Evolutionary conservation across 176 grass and related monocot genomes (phyloP), one percentile per base, ranked within the genome.

Genomic region (Chrysopogon serrulatus): DNA sequence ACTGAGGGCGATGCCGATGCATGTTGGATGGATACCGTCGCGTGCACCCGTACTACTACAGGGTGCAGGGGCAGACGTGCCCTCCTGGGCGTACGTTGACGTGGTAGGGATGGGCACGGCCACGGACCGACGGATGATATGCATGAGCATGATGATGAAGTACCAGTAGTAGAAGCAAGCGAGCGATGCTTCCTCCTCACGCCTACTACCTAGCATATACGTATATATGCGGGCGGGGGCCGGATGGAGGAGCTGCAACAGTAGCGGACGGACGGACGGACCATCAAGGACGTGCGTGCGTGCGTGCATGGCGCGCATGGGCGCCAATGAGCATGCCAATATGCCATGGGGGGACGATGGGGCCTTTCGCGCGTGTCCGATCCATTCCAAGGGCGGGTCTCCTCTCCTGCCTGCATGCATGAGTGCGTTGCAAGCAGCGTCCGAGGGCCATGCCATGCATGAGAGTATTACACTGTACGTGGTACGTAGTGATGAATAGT

Each of bases 101-200:
- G 77, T 39, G 82, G 61, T 51, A 59, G 65, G 79, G 64, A 68
- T 68, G 53, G 51, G 51, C 51, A 54, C 51, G 21, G 23, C 23
- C 8, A 57, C 21, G 18, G 17, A 49, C 21, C 6, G 17, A 49
- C 47, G 49, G 51, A n/a, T 3, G 44, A 51, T 2, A 1, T n/a
- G n/a, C n/a, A n/a, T n/a, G 44, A 16, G 5, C 6, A 18, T 21
- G 49, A n/a, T n/a, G 5, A 56, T 56, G 51, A 56, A 57, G n/a
- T n/a, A n/a, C n/a, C n/a, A n/a, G n/a, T 24, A 57, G 9, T 18
- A 49, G 17, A 2, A 19, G 21, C 53, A n/a, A 57, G 49, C 35
- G 3, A 24, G 30, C 19, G 74, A 84, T 81, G 82, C 88, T 86
- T 90, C 84, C 23, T 77, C 53, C 59, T 78, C 88, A 90, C 88